Evolutionary conservation across 2,329 filamentous ascomycete genomes (phyloP).

Genomic region (Achaetomium macrosporum): DNA sequence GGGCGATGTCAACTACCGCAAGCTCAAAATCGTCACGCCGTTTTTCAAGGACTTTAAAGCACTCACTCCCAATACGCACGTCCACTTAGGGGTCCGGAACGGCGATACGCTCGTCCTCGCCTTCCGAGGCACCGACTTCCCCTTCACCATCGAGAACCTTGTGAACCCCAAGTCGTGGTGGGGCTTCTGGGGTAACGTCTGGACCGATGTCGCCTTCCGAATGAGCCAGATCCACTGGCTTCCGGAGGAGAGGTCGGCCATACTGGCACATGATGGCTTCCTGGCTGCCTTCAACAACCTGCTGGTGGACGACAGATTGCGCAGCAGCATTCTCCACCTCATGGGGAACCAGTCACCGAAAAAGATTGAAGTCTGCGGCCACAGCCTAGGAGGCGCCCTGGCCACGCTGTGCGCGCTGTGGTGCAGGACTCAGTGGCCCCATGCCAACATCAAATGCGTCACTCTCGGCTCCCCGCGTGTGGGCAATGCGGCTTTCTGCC

Average conservation of each 20-base stretch:
- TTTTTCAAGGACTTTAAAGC: slow-evolving; percentile 5
- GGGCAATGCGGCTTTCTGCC: slow-evolving; percentile 3
- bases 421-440: slow-evolving; percentile 9
- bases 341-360: not conserved
- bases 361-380: slow-evolving; percentile 11
- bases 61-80: slow-evolving; percentile 10
- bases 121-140: slow-evolving; percentile 10
- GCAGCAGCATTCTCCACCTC: not conserved
- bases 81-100: slow-evolving; percentile 4
- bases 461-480: slow-evolving; percentile 7
- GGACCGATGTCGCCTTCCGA: slow-evolving; percentile 9
- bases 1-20: slow-evolving; percentile 5
- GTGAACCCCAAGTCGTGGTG: slow-evolving; percentile 8
- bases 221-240: slow-evolving; percentile 8
- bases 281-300: slow-evolving; percentile 9
- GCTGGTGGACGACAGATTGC: not conserved
- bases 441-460: slow-evolving; percentile 3
- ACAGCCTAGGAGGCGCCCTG: slow-evolving; percentile 9
- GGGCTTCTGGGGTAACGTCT: slow-evolving; percentile 11
- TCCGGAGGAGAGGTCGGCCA: not conserved
- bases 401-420: slow-evolving; percentile 7
- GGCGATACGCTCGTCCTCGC: slow-evolving; percentile 3
- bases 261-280: slow-evolving; percentile 11
- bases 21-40: slow-evolving; percentile 5
- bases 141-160: slow-evolving; percentile 5